Conservation (phyloP, 2,329 filamentous ascomycete genomes). For the Biscogniauxia marginata region DNA sequence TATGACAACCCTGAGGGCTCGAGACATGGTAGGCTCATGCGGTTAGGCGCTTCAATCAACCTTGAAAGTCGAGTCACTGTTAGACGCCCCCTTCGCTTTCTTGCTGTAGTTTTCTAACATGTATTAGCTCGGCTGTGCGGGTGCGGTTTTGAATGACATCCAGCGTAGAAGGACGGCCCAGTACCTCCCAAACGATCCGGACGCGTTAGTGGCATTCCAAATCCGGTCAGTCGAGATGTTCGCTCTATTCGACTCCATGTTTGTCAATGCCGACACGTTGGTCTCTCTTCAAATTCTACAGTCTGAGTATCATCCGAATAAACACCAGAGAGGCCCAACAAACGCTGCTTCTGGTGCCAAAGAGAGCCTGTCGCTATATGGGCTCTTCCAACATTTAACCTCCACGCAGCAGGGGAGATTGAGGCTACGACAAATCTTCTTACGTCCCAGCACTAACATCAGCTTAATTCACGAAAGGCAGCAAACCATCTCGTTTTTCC, state of each 20-base stretch:
- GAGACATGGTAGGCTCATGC: conserved; percentile 63
- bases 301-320: conserved; percentile 79
- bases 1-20: conserved; percentile 44
- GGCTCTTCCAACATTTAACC: conserved; percentile 73
- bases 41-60: conserved; percentile 69
- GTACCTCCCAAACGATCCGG: conserved; percentile 59
- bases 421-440: conserved; percentile 74
- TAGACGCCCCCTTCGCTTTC: conserved; percentile 16
- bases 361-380: conserved; percentile 81
- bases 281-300: conserved; percentile 81
- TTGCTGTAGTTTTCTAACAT: conserved; percentile 12
- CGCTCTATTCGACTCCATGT: conserved; percentile 64
- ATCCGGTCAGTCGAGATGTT: conserved; percentile 73
- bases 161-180: conserved; percentile 65
- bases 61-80: conserved; percentile 72
- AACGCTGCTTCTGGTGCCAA: conserved; percentile 64
- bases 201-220: conserved; percentile 53
- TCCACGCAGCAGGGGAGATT: conserved; percentile 76
- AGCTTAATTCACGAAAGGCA: conserved; percentile 70
- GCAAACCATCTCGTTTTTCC: conserved; percentile 63
- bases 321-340: conserved; percentile 69
- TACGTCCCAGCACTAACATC: conserved; percentile 72
- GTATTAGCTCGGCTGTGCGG: conserved; percentile 71
- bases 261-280: conserved; percentile 78
- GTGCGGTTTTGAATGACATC: conserved; percentile 80